phyloP scores from a whole-genome alignment of 129 eudicot species.

The Artemisia argyi region DNA sequence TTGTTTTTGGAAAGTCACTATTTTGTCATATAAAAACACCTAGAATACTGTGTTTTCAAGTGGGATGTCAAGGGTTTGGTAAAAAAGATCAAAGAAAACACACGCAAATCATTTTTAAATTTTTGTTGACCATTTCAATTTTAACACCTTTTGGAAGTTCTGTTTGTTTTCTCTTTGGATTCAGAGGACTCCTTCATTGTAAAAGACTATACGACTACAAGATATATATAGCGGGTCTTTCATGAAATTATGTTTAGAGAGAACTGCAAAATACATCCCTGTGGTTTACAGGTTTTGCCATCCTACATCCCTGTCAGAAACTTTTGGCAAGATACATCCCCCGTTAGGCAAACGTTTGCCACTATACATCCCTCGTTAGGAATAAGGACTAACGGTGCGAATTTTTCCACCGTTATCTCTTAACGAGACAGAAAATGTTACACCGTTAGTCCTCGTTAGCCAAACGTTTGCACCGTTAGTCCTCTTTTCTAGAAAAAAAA shows the following conservation, averaged over 20 bases:
- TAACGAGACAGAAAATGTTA: no score
- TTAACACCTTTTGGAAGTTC: constrained; percentile 13
- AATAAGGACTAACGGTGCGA: no score
- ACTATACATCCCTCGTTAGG: no score
- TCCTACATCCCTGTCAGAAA: no score
- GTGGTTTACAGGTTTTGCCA: no score
- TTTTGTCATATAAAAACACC: constrained; percentile 40
- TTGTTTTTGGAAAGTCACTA: constrained; percentile 37
- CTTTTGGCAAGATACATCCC: no score
- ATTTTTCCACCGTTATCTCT: no score
- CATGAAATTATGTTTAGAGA: constrained; percentile 18
- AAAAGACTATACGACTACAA: background rate
- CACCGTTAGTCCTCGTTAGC: no score
- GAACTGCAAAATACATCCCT: no score
- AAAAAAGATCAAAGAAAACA: background rate
- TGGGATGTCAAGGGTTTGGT: constrained; percentile 41
- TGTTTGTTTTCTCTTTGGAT: constrained; percentile 12
- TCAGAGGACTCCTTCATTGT: constrained; percentile 15
- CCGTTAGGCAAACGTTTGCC: no score
- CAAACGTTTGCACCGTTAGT: no score
- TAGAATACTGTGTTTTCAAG: constrained; percentile 19
- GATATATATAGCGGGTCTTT: constrained; percentile 24
- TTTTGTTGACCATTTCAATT: background rate
- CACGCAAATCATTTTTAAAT: background rate
- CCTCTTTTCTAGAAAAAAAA: no score